Evolutionary conservation across 371 early-diverging fungal species (phyloP), one percentile per base, ranked within the genome.

Genomic region (Mortierella sp.): DNA sequence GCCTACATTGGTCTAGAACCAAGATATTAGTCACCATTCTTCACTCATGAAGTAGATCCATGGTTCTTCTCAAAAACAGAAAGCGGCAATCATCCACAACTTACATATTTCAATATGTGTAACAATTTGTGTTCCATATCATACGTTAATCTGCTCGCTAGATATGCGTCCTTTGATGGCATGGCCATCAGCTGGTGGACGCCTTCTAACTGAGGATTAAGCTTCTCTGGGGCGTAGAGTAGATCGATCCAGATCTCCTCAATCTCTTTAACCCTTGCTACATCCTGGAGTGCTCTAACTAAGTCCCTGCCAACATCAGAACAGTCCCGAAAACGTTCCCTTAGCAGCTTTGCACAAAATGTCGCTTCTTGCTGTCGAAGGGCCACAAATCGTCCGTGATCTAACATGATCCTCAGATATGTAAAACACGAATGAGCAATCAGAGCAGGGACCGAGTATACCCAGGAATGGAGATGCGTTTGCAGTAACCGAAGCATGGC

Each of bases 91-190:
- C n/a, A 2, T 47, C 2, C 43, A n/a, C 26, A 31, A 64, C 83
- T 75, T 81, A 91, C 89, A 59, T 87, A 80, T 68, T 94, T 89
- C 29, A 95, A 75, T 42, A 94, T 94, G 68, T 85, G 91, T 23
- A 92, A 64, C 23, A 95, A 68, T 59, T 91, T 89, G 7, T 72
- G 61, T 65, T 95, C 95, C 89, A 95, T 93, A 35, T 93, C 93
- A 55, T 85, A 86, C 0, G 95, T 89, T 9, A 95, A 63, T 58
- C 94, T 84, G 61, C 83, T 86, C 26, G 86, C 83, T 57, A 95
- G 62, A 62, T 87, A 92, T 34, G 88, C 83, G 28, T 87, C 86
- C 23, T 88, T 90, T 34, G 95, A 92, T 7, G 94, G 90, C 22
- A 83, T 85, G 29, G 64, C 57, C 78, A 71, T 68, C 22, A 83